Percentiles rank a stretch among this genome's conserved stretches.
Conservation (phyloP, 306 rosid species). For the Oxytropis ochrocephala region DNA sequence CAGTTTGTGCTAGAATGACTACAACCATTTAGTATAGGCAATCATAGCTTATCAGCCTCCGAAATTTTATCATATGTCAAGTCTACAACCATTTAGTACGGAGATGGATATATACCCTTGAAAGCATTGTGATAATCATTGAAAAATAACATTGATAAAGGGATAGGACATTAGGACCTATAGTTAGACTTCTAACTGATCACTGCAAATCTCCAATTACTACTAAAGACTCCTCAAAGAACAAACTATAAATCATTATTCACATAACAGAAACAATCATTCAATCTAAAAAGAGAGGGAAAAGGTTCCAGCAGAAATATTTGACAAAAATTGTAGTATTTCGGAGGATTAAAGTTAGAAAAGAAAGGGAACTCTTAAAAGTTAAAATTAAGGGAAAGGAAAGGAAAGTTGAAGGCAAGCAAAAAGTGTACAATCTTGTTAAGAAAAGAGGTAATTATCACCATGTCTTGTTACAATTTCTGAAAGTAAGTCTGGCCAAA, state of each 20-base stretch:
- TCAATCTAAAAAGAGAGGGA: background rate
- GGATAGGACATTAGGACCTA: background rate
- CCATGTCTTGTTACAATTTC: background rate
- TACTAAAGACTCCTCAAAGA: background rate
- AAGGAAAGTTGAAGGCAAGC: constrained; percentile 3
- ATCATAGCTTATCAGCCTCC: constrained; percentile 4
- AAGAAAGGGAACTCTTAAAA: too few relatives aligned
- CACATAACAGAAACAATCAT: background rate
- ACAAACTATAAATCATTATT: background rate
- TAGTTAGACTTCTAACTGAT: background rate
- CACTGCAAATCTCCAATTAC: background rate
- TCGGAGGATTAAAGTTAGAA: background rate
- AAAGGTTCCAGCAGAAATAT: background rate
- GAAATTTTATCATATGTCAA: background rate
- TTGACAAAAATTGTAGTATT: constrained; percentile 25
- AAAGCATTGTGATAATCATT: background rate
- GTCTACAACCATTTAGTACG: background rate
- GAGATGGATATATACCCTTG: background rate
- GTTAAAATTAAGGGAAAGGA: background rate
- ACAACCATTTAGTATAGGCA: too few relatives aligned
- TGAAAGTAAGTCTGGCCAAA: background rate
- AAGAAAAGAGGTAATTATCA: background rate
- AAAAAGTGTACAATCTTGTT: constrained; percentile 3
- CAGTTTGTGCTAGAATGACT: background rate
- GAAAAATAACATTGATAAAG: background rate